Percentiles rank a stretch among this genome's conserved stretches.
Evolutionary conservation across 1,284 basidiomycete genomes (phyloP).

Genomic region (Ceratobasidium sp.): DNA sequence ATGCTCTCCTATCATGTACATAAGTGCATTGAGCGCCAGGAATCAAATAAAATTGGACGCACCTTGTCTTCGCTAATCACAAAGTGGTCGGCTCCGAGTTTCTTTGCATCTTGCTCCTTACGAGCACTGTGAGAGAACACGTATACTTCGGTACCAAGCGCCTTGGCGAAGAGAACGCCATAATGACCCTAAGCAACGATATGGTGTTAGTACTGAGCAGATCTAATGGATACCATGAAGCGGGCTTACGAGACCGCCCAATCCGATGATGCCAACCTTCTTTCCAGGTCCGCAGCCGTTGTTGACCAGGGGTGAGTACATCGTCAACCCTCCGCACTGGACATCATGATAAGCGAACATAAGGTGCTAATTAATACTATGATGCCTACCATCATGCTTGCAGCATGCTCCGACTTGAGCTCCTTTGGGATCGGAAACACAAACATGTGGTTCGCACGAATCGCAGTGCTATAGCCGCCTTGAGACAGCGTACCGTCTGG

Average conservation of each 20-base stretch:
- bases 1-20: slow-evolving; percentile 59
- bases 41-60: no score
- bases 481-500: slow-evolving; percentile 67
- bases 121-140: slow-evolving; percentile 73
- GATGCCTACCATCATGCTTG: slow-evolving; percentile 53
- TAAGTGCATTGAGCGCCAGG: not conserved
- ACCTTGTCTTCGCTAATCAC: slow-evolving; percentile 60
- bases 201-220: not conserved
- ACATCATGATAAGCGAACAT: not conserved
- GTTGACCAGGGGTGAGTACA: slow-evolving; percentile 73
- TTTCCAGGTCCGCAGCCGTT: slow-evolving; percentile 74
- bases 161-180: slow-evolving; percentile 69
- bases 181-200: slow-evolving; percentile 60
- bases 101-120: slow-evolving; percentile 74
- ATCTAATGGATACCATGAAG: slow-evolving; percentile 17
- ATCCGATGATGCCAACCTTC: slow-evolving; percentile 76
- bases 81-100: slow-evolving; percentile 72
- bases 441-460: slow-evolving; percentile 76
- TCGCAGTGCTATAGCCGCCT: slow-evolving; percentile 76
- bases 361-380: slow-evolving; percentile 42
- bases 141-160: slow-evolving; percentile 72
- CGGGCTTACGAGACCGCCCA: slow-evolving; percentile 69
- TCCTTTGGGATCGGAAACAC: slow-evolving; percentile 77
- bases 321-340: slow-evolving; percentile 73
- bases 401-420: slow-evolving; percentile 67